phyloP scores from a whole-genome alignment of 345 rosid genomes.

The Salix purpurea region DNA sequence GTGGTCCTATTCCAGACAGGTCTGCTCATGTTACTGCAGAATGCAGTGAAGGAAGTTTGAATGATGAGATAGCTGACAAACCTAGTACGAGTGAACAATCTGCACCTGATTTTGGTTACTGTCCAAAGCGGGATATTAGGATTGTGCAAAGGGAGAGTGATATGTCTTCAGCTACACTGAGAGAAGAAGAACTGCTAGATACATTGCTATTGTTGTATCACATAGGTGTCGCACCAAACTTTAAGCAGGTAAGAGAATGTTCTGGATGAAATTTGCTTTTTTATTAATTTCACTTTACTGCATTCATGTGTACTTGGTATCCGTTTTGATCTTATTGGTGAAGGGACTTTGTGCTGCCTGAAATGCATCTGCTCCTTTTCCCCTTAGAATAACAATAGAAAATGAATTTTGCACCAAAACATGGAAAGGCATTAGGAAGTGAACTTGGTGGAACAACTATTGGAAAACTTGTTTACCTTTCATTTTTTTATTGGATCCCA shows the following conservation, averaged over 20 bases:
- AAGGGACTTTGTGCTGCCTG: not conserved
- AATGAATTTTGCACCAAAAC: not conserved
- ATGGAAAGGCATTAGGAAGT: not conserved
- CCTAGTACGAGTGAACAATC: slow-evolving; percentile 91
- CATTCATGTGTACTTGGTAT: not conserved
- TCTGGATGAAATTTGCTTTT: not conserved
- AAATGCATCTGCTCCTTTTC: not conserved
- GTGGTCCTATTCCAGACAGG: slow-evolving; percentile 68
- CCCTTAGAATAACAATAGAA: no score
- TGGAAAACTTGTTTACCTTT: not conserved
- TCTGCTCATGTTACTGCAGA: slow-evolving; percentile 83
- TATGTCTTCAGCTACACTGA: slow-evolving; percentile 55
- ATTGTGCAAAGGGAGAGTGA: slow-evolving; percentile 50
- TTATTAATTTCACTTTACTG: not conserved
- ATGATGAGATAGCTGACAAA: slow-evolving; percentile 82
- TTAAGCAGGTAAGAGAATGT: slow-evolving; percentile 68
- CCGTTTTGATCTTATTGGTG: not conserved
- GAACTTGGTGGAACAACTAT: not conserved
- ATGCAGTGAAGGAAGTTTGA: slow-evolving; percentile 68
- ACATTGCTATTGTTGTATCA: slow-evolving; percentile 71
- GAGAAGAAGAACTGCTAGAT: slow-evolving; percentile 93
- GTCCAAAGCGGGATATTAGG: slow-evolving; percentile 49
- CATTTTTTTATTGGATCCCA: not conserved
- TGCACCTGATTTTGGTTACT: slow-evolving; percentile 75
- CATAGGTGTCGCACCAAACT: slow-evolving; percentile 89